Evolutionary conservation across 345 rosid genomes (phyloP).

Genomic region (Trapa bicornis): DNA sequence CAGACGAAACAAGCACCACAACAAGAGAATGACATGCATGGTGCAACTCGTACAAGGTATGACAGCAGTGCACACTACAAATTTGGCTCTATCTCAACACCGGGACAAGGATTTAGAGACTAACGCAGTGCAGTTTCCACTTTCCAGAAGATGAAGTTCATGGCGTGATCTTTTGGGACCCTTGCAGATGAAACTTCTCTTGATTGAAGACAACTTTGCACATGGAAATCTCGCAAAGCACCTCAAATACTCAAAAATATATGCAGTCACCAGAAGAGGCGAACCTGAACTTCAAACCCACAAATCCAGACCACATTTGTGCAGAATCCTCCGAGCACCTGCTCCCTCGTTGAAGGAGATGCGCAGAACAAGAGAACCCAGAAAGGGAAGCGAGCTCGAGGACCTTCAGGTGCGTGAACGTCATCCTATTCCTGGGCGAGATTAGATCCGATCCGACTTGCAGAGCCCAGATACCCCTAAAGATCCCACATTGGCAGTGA

Average conservation of each 20-base stretch:
- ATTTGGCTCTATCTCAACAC: constrained; percentile 1
- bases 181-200: constrained; percentile 19
- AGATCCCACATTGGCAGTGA: constrained; percentile 4
- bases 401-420: too few species aligned
- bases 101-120: neutral
- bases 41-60: constrained; percentile 26
- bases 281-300: neutral
- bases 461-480: constrained; percentile 1
- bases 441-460: neutral
- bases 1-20: constrained; percentile 7
- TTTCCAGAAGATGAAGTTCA: neutral
- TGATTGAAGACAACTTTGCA: neutral
- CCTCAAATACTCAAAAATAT: constrained; percentile 3
- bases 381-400: constrained; percentile 2
- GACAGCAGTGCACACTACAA: neutral
- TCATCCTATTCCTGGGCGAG: too few species aligned
- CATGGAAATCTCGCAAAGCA: constrained; percentile 16
- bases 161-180: constrained; percentile 11
- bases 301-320: neutral
- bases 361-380: constrained; percentile 1
- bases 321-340: neutral
- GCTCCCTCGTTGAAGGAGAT: neutral
- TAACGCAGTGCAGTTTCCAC: neutral
- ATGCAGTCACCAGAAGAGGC: neutral
- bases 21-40: constrained; percentile 26